A percentile compares a stretch with the other conserved stretches of the same genome.
Conservation (phyloP, 1,284 basidiomycete species). For the Sporisorium graminicola region DNA sequence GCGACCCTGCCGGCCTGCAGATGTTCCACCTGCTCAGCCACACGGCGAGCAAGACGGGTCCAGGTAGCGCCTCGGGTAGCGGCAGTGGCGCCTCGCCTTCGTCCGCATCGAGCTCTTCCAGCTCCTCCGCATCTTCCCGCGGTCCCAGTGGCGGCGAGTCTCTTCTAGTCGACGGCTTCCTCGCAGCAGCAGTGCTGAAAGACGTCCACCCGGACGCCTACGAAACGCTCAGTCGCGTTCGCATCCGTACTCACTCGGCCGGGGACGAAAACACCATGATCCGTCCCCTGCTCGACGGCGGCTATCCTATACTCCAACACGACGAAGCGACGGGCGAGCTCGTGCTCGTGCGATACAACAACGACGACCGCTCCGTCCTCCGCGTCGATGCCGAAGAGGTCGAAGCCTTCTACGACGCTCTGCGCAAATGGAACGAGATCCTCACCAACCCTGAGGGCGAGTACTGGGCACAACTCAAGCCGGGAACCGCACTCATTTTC, state of each 20-base stretch:
- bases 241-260: constrained; percentile 87
- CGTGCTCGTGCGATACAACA: constrained; percentile 89
- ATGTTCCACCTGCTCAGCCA: constrained; percentile 89
- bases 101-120: constrained; percentile 12
- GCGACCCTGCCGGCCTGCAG: constrained; percentile 83
- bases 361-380: constrained; percentile 79
- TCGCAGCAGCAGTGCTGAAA: constrained; percentile 83
- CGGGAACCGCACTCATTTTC: constrained; percentile 87
- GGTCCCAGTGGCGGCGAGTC: constrained; percentile 85
- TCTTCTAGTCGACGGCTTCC: constrained; percentile 93
- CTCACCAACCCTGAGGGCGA: constrained; percentile 84
- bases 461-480: constrained; percentile 88
- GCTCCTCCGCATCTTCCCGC: constrained; percentile 35
- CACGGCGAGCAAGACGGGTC: constrained; percentile 28
- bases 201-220: constrained; percentile 82
- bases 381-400: constrained; percentile 39
- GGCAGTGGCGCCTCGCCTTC: constrained; percentile 3
- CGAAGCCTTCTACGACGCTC: constrained; percentile 80
- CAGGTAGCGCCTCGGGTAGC: neutral
- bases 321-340: constrained; percentile 75
- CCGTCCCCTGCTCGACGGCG: constrained; percentile 50
- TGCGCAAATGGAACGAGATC: constrained; percentile 79
- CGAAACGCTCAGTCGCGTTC: constrained; percentile 77
- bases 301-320: constrained; percentile 72
- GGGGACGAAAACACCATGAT: constrained; percentile 63